Evolutionary conservation across 306 rosid genomes (phyloP).

Genomic region (Pterocarpus santalinus): DNA sequence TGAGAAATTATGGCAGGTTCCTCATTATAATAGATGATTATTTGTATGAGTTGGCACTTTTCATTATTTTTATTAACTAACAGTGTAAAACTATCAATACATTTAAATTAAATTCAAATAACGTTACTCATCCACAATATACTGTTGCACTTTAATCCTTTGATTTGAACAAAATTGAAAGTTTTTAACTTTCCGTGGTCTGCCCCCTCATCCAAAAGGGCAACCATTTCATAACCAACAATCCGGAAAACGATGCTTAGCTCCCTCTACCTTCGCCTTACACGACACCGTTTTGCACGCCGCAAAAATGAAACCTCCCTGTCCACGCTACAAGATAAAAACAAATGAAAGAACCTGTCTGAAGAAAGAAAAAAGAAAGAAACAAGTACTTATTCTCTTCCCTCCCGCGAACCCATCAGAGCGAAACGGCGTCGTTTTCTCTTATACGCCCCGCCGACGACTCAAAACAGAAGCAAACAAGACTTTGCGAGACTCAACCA

Average conservation of each 20-base stretch:
- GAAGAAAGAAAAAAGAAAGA: neutral
- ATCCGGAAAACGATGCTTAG: too few species aligned
- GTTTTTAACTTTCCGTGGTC: neutral
- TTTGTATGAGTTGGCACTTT: too few species aligned
- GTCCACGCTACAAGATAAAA: neutral
- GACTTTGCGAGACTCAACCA: constrained; percentile 17
- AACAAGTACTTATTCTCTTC: constrained; percentile 37
- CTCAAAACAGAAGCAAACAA: constrained; percentile 16
- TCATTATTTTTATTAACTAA: too few species aligned
- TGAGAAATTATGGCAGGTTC: too few species aligned
- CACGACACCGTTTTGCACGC: constrained; percentile 45
- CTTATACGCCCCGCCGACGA: constrained; percentile 44
- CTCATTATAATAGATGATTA: too few species aligned
- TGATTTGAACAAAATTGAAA: neutral
- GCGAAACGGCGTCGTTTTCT: constrained; percentile 51
- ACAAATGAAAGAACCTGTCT: constrained; percentile 17
- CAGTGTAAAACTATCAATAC: too few species aligned
- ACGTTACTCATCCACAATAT: too few species aligned
- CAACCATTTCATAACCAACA: neutral
- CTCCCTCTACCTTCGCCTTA: neutral
- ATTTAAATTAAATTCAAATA: too few species aligned
- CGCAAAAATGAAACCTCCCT: constrained; percentile 38
- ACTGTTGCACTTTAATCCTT: too few species aligned
- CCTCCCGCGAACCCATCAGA: constrained; percentile 32
- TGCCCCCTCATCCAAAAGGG: too few species aligned